Base-by-base conservation (phyloP, 768 basidiomycete species). In the Pisolithus microcarpus region DNA sequence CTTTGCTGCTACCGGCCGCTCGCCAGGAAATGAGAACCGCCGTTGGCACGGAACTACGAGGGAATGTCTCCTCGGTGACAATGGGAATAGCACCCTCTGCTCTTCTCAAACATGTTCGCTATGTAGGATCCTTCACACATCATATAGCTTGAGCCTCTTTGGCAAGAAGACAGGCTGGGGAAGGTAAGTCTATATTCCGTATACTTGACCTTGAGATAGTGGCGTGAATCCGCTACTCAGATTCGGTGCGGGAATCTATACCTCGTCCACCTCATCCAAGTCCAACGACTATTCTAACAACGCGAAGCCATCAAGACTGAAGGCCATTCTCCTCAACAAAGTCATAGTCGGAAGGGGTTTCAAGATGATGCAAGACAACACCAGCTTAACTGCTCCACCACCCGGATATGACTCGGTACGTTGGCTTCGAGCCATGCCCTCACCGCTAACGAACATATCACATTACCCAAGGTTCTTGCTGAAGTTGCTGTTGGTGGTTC, bases 201-300 rank as follows among this genome's bases (percentile, higher is more conserved):
- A 36, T 28, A 30, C 1, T 5, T 52, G 43, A 16, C 18, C 4
- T 28, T 7, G 38, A 18, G 31, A 43, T 26, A 39, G 45, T 52
- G 46, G 61, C 53, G 15, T 44, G 40, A 42, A n/a, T 21, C 11
- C 44, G n/a, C 38, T 15, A 36, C 5, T 18, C 55, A 84, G 83
- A 53, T 85, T 85, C 46, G 84, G 84, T 23, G 77, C 77, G 36
- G 84, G 84, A 23, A 81, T 85, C 38, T 86, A 85, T 60, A 85
- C 84, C 1, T 84, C 83, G 5, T 81, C 82, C n/a, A 86, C 84
- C 1, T 85, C 85, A n/a, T 86, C 84, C 7, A 86, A 86, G 76
- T 83, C 84, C 16, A 81, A 85, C 52, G 84, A 87, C 64, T 87
- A 87, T 60, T 83, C 83, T 10, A 71, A 69, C 47, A 84, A 83